phyloP scores from a whole-genome alignment of 805 yeast genomes.

The Cyberlindnera mrakii region DNA sequence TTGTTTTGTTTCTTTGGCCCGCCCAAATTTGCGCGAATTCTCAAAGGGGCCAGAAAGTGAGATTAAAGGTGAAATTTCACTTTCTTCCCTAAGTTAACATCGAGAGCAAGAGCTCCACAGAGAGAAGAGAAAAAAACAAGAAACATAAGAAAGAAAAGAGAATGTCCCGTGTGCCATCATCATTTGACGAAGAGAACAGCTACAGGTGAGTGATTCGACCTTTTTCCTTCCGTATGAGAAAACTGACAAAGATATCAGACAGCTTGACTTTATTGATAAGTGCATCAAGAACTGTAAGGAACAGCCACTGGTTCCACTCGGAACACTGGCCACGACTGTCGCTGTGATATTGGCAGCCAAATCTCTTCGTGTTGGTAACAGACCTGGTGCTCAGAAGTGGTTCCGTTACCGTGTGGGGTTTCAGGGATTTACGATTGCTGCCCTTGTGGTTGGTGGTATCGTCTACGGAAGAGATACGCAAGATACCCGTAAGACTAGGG shows the following conservation, averaged over 20 bases:
- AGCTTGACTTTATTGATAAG: slow-evolving; percentile 46
- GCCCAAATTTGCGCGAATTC: too few relatives aligned
- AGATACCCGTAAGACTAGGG: slow-evolving; percentile 44
- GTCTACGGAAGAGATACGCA: slow-evolving; percentile 49
- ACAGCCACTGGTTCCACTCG: slow-evolving; percentile 87
- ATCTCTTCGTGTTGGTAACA: slow-evolving; percentile 67
- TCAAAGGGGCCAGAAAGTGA: too few relatives aligned
- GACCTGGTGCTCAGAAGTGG: slow-evolving; percentile 73
- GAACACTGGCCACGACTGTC: slow-evolving; percentile 69
- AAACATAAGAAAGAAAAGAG: not conserved
- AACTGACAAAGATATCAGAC: slow-evolving; percentile 20
- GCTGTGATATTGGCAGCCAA: slow-evolving; percentile 78
- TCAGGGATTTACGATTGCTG: slow-evolving; percentile 78
- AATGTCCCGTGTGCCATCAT: slow-evolving; percentile 30
- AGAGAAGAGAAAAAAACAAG: not conserved
- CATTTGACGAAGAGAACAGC: slow-evolving; percentile 27
- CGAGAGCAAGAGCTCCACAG: too few relatives aligned
- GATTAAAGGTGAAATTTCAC: too few relatives aligned
- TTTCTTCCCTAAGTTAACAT: too few relatives aligned
- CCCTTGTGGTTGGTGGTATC: slow-evolving; percentile 75
- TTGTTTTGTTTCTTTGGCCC: too few relatives aligned
- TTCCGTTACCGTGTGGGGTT: slow-evolving; percentile 86
- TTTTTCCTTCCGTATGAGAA: not conserved
- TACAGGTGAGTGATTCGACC: slow-evolving; percentile 15
- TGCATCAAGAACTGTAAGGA: slow-evolving; percentile 61